phyloP scores from a whole-genome alignment of 108 stramenopile genomes.

The Fragilaria crotonensis region DNA sequence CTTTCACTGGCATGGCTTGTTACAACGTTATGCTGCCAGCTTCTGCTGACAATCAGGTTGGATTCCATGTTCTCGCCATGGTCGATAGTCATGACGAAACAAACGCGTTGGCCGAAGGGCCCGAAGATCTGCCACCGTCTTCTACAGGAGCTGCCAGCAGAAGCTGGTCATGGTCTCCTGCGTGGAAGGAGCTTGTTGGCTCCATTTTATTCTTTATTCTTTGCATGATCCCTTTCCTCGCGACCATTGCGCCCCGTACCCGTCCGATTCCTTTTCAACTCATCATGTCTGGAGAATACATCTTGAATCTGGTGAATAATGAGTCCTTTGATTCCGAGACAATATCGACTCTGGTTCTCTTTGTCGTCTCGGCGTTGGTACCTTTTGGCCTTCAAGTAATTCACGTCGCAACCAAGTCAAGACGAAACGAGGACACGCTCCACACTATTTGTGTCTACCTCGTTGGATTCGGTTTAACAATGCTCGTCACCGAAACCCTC shows the following conservation, averaged over 20 bases:
- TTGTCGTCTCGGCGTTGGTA: conserved; percentile 1
- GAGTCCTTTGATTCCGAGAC: conserved; percentile 32
- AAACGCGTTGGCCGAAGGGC: too few species aligned
- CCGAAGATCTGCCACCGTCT: too few species aligned
- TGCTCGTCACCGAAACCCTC: conserved; percentile 19
- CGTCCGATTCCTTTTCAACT: conserved; percentile 35
- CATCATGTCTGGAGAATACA: conserved; percentile 11
- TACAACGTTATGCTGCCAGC: neutral
- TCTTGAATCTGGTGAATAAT: conserved; percentile 15
- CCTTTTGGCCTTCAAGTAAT: neutral
- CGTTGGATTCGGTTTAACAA: conserved; percentile 22
- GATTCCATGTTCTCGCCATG: neutral
- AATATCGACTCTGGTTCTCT: conserved; percentile 7
- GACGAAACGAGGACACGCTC: conserved; percentile 15
- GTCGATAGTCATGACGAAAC: conserved; percentile 6
- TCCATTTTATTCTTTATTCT: neutral
- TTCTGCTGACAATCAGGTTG: conserved; percentile 9
- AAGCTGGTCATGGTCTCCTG: too few species aligned
- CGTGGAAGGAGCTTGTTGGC: neutral
- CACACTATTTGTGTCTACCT: conserved; percentile 31
- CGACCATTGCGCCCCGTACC: conserved; percentile 3
- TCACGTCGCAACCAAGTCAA: neutral
- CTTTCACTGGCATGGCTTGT: neutral
- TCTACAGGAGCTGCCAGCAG: too few species aligned
- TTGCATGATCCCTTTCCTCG: neutral